Evolutionary conservation across 1,139 yeast species (phyloP), one percentile per base, ranked within the genome.

Genomic region (Suhomyces bribrorum): DNA sequence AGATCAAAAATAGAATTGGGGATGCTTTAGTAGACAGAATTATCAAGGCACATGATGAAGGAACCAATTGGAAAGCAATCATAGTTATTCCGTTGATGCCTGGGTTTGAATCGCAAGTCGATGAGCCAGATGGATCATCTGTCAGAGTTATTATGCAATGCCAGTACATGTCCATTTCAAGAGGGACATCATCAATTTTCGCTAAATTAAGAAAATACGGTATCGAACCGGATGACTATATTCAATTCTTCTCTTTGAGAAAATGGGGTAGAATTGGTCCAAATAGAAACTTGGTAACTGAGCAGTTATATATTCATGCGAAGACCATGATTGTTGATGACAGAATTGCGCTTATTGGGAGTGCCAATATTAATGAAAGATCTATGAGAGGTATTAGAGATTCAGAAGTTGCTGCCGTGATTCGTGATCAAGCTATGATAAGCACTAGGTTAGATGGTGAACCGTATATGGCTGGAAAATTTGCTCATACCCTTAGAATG

Each of bases 121-220:
- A 92, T 59, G 80, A 86, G 48, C 86, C 95, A 5, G 97, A 89
- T 50, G 98, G 97, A 5, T 85, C 96, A 0, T 81, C 96, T 15
- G 92, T 94, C 5, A 78, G 99, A 52, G 86, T 92, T 24, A 94
- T 94, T 52, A 90, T 92, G 95, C 95, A 90, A 64, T 89, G 97
- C 57, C 97, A 94, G 62, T 94, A 81, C 60, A 82, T 86, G 80
- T 84, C 96, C 2, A 94, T 94, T 31, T 87, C 96, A 1, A 78
- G 96, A 57, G 98, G 98, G 1, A 76, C 83, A 11, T 75, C 89
- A n/a, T 87, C 96, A 1, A 87, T 94, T 12, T 90, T 83, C 68
- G 90, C 92, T 5, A 81, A 89, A 46, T 71, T 94, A 41, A 76
- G 83, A 47, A 79, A 79, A 46, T 77, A 82, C 37, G 95, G 95